Percentiles rank a stretch among this genome's conserved stretches.
Conservation (phyloP, 805 yeast genomes). For the Metschnikowia kunwiensis region DNA sequence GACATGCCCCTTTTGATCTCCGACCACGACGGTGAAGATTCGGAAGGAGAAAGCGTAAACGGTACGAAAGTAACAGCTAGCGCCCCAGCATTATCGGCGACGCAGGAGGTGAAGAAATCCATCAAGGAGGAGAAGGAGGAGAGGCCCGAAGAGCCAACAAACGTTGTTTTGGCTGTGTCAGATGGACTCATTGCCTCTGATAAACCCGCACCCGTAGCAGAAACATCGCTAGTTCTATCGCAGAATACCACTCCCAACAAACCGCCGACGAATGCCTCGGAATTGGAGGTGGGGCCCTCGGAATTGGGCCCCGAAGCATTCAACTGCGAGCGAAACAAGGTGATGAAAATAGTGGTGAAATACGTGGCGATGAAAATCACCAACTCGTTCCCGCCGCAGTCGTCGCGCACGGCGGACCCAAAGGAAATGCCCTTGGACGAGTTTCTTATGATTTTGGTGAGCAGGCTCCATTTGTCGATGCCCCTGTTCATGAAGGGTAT, state of each 20-base stretch:
- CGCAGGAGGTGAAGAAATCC: conserved; percentile 23
- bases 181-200: too few relatives aligned
- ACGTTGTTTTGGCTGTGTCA: too few relatives aligned
- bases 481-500: conserved; percentile 39
- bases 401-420: conserved; percentile 22
- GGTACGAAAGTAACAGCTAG: conserved; percentile 3
- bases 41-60: conserved; percentile 26
- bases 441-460: conserved; percentile 36
- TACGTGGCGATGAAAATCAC: conserved; percentile 42
- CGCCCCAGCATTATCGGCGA: conserved; percentile 10
- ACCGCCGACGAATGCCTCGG: too few relatives aligned
- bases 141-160: background rate
- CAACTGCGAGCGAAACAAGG: conserved; percentile 32
- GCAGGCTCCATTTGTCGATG: conserved; percentile 35
- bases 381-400: conserved; percentile 43
- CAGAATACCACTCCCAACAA: too few relatives aligned
- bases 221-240: too few relatives aligned
- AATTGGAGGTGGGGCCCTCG: background rate
- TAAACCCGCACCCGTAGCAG: too few relatives aligned
- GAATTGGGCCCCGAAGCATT: conserved; percentile 21
- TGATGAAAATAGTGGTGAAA: conserved; percentile 43
- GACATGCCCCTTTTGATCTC: conserved; percentile 35
- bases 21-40: conserved; percentile 28
- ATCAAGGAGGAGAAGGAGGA: conserved; percentile 15
- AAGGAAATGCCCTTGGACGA: conserved; percentile 39